Base-by-base conservation (phyloP, 257 asterid species). In the Jacaranda copaia region DNA sequence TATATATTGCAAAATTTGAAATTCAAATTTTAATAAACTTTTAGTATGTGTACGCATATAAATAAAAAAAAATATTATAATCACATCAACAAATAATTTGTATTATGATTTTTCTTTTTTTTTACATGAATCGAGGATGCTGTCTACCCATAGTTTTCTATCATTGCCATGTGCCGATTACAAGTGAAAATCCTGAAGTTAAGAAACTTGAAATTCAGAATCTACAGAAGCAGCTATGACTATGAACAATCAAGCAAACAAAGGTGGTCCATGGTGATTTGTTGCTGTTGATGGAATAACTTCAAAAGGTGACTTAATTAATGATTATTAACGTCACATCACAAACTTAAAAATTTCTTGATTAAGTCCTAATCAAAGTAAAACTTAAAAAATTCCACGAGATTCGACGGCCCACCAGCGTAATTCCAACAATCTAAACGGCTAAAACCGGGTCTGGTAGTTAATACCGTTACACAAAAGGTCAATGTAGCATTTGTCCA, bases 401-500 rank as follows among this genome's bases (percentile, higher is more conserved):
- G 85, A 81, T 81, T 82, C 70, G 16, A 66, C 18, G 84, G 55
- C 88, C 89, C 88, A 82, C 84, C 78, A 75, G 57, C 13, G 64
- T 35, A 59, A 76, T 78, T 78, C 73, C 16, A 76, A 63, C 76
- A 46, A 67, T 70, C 69, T 45, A 43, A 78, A 55, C 74, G 42
- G 71, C 80, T 25, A 80, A n/a, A n/a, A 81, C 80, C 69, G 72
- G 67, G 63, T 79, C 63, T 71, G 85, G 80, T 75, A 73, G 93
- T 90, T 90, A 90, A 84, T 87, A 87, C 89, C 91, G 96, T 90
- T 89, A 57, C 69, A 4, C 57, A 12, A 42, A 40, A 78, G 71
- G 87, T 85, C 84, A 80, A 82, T 59, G 61, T 42, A 49, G 39
- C 48, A 45, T 71, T 68, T 74, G 82, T 84, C 80, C 14, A 35